These are phyloP conservation scores for Cytospora leucostoma DNA, from an alignment of 2,329 filamentous ascomycete species.

Conservation along the genomic window DNA sequence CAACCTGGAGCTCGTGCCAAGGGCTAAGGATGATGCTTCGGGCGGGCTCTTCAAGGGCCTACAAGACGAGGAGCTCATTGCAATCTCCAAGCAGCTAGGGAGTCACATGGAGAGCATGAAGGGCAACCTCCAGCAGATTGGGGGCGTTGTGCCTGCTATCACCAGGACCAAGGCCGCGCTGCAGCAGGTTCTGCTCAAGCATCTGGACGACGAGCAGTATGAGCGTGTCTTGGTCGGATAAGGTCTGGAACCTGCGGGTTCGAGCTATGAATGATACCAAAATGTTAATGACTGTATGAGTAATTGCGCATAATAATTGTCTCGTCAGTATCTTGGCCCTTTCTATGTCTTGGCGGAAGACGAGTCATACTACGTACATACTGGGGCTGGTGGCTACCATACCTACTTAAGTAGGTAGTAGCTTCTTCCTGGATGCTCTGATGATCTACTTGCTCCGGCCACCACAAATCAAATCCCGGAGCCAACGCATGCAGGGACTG, in stretches of 20 bases:
- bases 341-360: not conserved
- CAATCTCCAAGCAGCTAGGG: constrained; percentile 50
- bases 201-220: constrained; percentile 48
- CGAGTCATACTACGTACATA: not conserved
- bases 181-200: constrained; percentile 48
- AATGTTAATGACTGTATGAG: constrained; percentile 11
- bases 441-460: not conserved
- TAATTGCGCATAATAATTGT: not conserved
- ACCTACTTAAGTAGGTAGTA: no score
- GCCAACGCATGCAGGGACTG: not conserved
- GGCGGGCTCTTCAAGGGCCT: constrained; percentile 39
- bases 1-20: constrained; percentile 29
- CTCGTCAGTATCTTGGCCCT: constrained; percentile 1
- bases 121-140: constrained; percentile 55
- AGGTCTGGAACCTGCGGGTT: constrained; percentile 20
- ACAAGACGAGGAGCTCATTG: constrained; percentile 46
- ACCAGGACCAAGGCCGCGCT: constrained; percentile 50
- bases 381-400: not conserved
- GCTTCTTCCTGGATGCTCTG: not conserved
- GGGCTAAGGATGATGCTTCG: not conserved
- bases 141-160: constrained; percentile 53
- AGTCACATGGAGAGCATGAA: constrained; percentile 60
- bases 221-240: constrained; percentile 50
- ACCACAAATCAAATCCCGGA: not conserved
- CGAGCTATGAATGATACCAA: not conserved